phyloP scores from a whole-genome alignment of 768 basidiomycete species.

The Pholiota molesta region DNA sequence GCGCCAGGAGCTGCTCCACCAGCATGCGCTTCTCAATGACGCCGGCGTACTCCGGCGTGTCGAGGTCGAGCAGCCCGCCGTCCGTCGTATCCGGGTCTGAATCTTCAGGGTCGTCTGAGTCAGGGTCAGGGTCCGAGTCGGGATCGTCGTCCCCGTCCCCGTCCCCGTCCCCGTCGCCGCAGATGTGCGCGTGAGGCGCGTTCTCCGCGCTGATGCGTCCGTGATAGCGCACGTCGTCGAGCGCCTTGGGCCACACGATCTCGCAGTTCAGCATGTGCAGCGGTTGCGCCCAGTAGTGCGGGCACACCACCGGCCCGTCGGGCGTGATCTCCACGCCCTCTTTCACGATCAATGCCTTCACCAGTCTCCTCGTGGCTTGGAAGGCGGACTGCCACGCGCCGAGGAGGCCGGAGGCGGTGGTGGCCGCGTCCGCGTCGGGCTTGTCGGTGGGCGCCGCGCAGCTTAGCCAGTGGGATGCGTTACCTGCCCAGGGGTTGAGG shows the following conservation, averaged over 20 bases:
- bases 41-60: conserved; percentile 81
- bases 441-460: conserved; percentile 51
- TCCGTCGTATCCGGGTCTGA: neutral
- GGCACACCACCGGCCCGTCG: conserved; percentile 56
- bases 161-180: conserved; percentile 16
- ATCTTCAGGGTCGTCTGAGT: no score
- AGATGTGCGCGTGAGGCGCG: conserved; percentile 11
- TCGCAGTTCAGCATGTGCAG: conserved; percentile 83
- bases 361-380: conserved; percentile 4
- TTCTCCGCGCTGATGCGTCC: conserved; percentile 19
- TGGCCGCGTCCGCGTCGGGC: neutral
- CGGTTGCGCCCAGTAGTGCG: conserved; percentile 76
- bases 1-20: conserved; percentile 81
- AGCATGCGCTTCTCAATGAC: conserved; percentile 66
- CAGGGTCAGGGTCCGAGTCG: no score
- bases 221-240: conserved; percentile 54
- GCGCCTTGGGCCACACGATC: conserved; percentile 74
- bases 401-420: conserved; percentile 7
- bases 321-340: conserved; percentile 28
- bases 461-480: conserved; percentile 63
- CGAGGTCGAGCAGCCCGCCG: conserved; percentile 57
- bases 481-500: conserved; percentile 63
- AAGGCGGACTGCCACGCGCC: conserved; percentile 21
- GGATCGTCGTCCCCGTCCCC: conserved; percentile 12
- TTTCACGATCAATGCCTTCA: conserved; percentile 6